Conservation (phyloP, 345 rosid species). For the Brassica nigra region DNA sequence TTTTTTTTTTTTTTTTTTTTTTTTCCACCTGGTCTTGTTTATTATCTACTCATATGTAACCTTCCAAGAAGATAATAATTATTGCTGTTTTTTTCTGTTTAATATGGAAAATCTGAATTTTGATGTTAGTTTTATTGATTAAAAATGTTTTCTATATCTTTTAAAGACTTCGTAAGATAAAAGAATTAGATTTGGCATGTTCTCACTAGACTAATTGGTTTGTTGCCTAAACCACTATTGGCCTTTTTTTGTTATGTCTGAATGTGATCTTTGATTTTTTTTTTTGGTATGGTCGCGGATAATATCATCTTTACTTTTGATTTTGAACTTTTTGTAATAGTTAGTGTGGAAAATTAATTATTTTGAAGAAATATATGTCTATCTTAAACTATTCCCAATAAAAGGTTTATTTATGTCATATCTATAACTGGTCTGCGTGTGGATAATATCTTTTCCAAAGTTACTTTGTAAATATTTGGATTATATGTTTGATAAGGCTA, state of each 20-base stretch:
- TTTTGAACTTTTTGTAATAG: not conserved
- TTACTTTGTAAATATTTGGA: not conserved
- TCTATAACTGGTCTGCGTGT: not conserved
- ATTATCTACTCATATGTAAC: not conserved
- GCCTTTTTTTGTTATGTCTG: not conserved
- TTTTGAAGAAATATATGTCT: not conserved
- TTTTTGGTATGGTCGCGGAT: not conserved
- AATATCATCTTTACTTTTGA: not conserved
- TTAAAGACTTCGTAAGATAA: not conserved
- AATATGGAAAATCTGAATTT: not conserved
- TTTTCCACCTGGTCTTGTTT: not conserved
- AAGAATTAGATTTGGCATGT: not conserved
- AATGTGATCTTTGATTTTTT: not conserved
- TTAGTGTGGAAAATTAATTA: not conserved
- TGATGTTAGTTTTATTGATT: not conserved
- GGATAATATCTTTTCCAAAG: not conserved
- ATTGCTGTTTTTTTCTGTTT: not conserved
- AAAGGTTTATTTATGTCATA: not conserved
- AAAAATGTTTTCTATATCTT: not conserved
- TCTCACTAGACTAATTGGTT: not conserved
- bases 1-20: too few relatives aligned
- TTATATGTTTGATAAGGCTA: not conserved
- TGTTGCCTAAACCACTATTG: not conserved
- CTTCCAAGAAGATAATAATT: not conserved
- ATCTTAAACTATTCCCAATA: not conserved